Base-by-base conservation (phyloP, 768 basidiomycete genomes). In the Boletus subparvulus region DNA sequence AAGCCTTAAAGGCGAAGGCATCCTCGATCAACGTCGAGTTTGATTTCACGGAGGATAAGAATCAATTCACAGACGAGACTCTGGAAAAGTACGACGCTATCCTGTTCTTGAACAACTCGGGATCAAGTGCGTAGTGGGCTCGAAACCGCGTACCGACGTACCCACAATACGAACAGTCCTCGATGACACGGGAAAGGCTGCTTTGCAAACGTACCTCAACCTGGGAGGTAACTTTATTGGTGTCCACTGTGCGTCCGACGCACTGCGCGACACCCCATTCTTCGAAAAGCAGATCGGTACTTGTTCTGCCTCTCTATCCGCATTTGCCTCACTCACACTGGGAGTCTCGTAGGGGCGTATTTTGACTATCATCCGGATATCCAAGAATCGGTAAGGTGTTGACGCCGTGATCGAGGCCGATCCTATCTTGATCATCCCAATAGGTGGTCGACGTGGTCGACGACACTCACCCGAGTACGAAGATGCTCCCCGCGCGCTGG, bases 361-460 rank as follows among this genome's bases (percentile, higher is more conserved):
- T 92, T 91, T 61, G 85, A 88, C 63, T 86, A 87, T 67, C 89
- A 91, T 61, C 81, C 88, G 0, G 74, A 70, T 0, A 67, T 90
- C 13, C 85, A 87, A 68, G 76, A 80, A 48, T 87, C 87, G 47
- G 88, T 88, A 54, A 59, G 82, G 56, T 47, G 19, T 47, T 35
- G 37, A 9, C 32, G 6, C n/a, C 41, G 40, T 37, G 16, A 42
- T 37, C 33, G 13, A 46, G 17, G 3, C 56, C 19, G 17, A 17
- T 17, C 43, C 41, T n/a, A 6, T 50, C 44, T 17, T 54, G 32
- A 56, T 44, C 33, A 13, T 54, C 21, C 17, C 30, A 46, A 36
- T 60, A 85, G 84, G 87, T 80, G 1, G 82, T 90, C 50, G 69
- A 83, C 41, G 78, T 88, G 5, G 52, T 85, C 46, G 82, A 82